Conservation (phyloP, 768 basidiomycete species). For the Auricularia sp. region DNA sequence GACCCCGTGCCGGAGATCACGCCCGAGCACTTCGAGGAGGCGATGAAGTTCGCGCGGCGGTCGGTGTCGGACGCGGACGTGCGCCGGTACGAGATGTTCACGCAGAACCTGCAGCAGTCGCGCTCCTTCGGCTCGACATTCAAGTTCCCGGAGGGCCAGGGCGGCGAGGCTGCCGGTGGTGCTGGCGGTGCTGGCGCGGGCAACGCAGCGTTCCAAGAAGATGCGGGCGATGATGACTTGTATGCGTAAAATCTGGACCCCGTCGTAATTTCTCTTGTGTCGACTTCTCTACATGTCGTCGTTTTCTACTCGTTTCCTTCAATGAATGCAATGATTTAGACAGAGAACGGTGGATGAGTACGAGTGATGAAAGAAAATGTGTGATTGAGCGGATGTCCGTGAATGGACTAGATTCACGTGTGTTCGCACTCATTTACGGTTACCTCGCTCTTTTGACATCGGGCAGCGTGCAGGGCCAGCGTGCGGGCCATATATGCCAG, state of each 20-base stretch:
- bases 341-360: neutral
- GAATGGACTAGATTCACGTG: neutral
- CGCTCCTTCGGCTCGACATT: conserved; percentile 91
- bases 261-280: neutral
- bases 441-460: neutral
- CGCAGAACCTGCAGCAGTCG: conserved; percentile 88
- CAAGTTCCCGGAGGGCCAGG: conserved; percentile 87
- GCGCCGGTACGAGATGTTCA: conserved; percentile 96
- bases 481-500: neutral
- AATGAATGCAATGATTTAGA: neutral
- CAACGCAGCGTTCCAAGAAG: conserved; percentile 76
- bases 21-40: conserved; percentile 91
- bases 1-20: conserved; percentile 90
- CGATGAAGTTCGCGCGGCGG: conserved; percentile 94
- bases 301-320: neutral
- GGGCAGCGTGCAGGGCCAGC: neutral
- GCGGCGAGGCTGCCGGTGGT: conserved; percentile 25
- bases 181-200: conserved; percentile 28
- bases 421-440: neutral
- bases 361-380: neutral
- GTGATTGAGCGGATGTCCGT: neutral
- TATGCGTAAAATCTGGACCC: conserved; percentile 51
- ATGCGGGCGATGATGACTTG: conserved; percentile 81
- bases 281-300: neutral
- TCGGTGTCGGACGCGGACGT: conserved; percentile 96